Base-by-base conservation (phyloP, 768 basidiomycete genomes). In the Boletus tylopilopsis region DNA sequence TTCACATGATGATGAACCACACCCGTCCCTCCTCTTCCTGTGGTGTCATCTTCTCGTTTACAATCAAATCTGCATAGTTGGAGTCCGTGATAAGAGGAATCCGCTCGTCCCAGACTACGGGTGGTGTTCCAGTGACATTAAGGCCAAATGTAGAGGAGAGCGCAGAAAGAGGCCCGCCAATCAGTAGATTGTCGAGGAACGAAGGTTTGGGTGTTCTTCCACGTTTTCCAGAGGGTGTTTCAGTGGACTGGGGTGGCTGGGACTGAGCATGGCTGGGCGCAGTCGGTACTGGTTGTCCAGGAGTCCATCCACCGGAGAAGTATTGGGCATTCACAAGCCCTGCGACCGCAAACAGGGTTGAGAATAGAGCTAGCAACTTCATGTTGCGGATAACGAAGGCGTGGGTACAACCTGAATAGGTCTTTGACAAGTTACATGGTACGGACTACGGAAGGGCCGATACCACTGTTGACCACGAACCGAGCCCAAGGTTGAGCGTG, bases 1-100 rank as follows among this genome's bases (percentile, higher is more conserved):
- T 83, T 57, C 63, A 92, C 92, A 94, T 77, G 47, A 90, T 66
- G 27, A 92, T 66, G 55, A 87, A 75, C 92, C 92, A 95, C 11
- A 83, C 76, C 38, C 90, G 75, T 33, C 84, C 71, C 50, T 75
- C 69, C 59, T 83, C 82, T 63, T 89, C 82, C 53, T 86, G 78
- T 42, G 76, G 69, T 13, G 77, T 75, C 58, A 93, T 66, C 15
- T 68, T 58, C 67, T 92, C 91, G 47, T 89, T 80, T 29, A 84
- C 78, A 51, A 94, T 78, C 42, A 88, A 29, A 24, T 87, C 82
- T 23, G 78, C 70, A 63, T 79, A 94, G 66, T 90, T 94, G 42
- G 84, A 76, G 67, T 94, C 92, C 43, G 86, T 90, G 67, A 95
- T 81, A 32, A 93, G 71, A 22, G 84, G 80, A 34, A 94, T 78